Evolutionary conservation across 805 yeast species (phyloP).

Genomic region (Cyberlindnera euphorbiiphila): DNA sequence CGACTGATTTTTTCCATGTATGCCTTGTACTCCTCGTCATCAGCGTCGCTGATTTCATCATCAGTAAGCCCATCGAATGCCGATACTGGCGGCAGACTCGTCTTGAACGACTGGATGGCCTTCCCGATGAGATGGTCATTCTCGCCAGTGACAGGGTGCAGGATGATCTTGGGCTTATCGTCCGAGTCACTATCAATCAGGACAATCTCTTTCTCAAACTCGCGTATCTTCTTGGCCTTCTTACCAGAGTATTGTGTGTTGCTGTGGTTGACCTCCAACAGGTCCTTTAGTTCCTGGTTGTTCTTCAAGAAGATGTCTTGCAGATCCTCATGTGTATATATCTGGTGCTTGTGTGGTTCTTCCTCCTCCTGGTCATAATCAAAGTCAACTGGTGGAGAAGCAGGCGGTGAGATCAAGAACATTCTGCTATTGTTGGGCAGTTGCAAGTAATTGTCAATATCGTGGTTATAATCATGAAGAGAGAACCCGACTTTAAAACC

Average conservation of each 20-base stretch:
- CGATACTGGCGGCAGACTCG: conserved; percentile 37
- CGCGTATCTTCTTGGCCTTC: conserved; percentile 8
- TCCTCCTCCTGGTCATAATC: conserved; percentile 36
- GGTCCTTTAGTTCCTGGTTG: conserved; percentile 19
- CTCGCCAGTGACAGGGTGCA: conserved; percentile 25
- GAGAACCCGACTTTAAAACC: conserved; percentile 21
- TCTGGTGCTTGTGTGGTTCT: conserved; percentile 31
- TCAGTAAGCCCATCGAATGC: conserved; percentile 32
- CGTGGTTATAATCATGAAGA: conserved; percentile 13
- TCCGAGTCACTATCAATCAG: conserved; percentile 20
- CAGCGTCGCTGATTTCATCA: conserved; percentile 8
- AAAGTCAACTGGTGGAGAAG: conserved; percentile 40
- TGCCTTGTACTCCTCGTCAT: conserved; percentile 11
- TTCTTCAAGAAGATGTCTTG: conserved; percentile 21
- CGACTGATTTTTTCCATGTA: no score
- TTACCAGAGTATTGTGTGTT: conserved; percentile 9
- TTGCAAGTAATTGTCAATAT: conserved; percentile 25
- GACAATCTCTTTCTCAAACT: conserved; percentile 22
- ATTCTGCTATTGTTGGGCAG: conserved; percentile 32
- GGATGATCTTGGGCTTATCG: conserved; percentile 23
- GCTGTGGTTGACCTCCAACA: conserved; percentile 13
- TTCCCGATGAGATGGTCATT: conserved; percentile 25
- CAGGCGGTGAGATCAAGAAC: conserved; percentile 40
- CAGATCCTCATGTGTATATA: conserved; percentile 26
- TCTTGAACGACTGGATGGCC: conserved; percentile 27